These are phyloP conservation scores for Fusarium sp. DNA, from an alignment of 2,329 filamentous ascomycete genomes.

Conservation along the genomic window DNA sequence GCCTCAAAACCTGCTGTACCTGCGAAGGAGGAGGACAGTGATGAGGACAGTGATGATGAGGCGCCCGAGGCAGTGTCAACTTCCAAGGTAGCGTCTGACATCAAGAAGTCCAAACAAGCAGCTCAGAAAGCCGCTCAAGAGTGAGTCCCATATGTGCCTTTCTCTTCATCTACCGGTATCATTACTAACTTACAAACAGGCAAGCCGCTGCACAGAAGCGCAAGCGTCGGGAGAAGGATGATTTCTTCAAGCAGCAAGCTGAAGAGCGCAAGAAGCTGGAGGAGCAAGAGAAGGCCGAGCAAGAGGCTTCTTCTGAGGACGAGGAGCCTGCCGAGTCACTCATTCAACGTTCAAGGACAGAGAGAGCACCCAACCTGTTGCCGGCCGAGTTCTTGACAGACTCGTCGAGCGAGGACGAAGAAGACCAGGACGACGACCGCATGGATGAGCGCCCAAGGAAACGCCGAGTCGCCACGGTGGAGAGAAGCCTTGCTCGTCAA, in stretches of 20 bases:
- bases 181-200: slow-evolving; percentile 51
- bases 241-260: slow-evolving; percentile 68
- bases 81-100: slow-evolving; percentile 60
- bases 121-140: slow-evolving; percentile 64
- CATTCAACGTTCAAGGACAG: slow-evolving; percentile 46
- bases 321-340: slow-evolving; percentile 17
- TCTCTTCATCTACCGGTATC: background rate
- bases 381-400: slow-evolving; percentile 67
- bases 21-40: slow-evolving; percentile 51
- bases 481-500: slow-evolving; percentile 55
- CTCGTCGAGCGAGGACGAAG: slow-evolving; percentile 62
- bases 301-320: slow-evolving; percentile 29
- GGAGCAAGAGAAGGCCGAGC: slow-evolving; percentile 43
- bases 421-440: slow-evolving; percentile 48
- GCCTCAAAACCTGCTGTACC: slow-evolving; percentile 28
- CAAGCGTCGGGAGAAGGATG: slow-evolving; percentile 68
- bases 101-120: slow-evolving; percentile 61
- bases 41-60: slow-evolving; percentile 64
- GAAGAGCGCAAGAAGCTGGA: slow-evolving; percentile 60
- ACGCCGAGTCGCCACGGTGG: slow-evolving; percentile 59
- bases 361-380: slow-evolving; percentile 61
- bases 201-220: slow-evolving; percentile 65
- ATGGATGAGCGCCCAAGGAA: slow-evolving; percentile 54
- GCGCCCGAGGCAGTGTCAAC: slow-evolving; percentile 72
- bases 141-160: slow-evolving; percentile 55